phyloP scores from a whole-genome alignment of 1,139 yeast genomes.

The Debaryomycetaceae sp. region DNA sequence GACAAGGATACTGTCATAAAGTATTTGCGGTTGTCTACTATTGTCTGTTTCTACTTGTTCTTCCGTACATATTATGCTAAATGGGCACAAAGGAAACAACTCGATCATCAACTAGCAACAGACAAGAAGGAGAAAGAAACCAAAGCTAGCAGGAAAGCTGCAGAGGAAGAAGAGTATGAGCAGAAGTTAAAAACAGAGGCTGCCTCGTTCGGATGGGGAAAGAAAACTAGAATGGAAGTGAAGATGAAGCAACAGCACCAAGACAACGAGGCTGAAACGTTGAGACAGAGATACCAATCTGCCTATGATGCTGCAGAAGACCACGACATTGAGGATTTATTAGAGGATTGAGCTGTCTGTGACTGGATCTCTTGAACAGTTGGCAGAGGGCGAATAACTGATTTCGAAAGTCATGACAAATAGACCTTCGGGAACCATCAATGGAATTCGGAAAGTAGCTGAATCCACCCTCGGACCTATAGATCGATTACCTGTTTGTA shows the following conservation, averaged over 20 bases:
- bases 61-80: conserved; percentile 35
- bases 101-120: conserved; percentile 45
- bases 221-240: conserved; percentile 58
- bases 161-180: conserved; percentile 26
- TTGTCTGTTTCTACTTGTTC: conserved; percentile 34
- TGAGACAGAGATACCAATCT: conserved; percentile 41
- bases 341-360: conserved; percentile 42
- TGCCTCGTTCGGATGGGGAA: conserved; percentile 72
- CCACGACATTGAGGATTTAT: conserved; percentile 61
- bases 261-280: conserved; percentile 43
- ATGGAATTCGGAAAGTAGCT: no score
- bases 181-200: conserved; percentile 39
- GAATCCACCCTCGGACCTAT: no score
- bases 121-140: conserved; percentile 42
- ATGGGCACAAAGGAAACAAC: conserved; percentile 49
- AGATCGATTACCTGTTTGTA: background rate
- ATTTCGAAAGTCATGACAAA: no score
- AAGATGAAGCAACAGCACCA: conserved; percentile 53
- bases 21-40: conserved; percentile 33
- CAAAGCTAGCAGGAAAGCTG: conserved; percentile 29
- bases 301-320: conserved; percentile 59
- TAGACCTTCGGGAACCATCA: no score
- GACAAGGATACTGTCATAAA: conserved; percentile 32
- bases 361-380: no score
- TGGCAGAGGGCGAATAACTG: no score